Conservation (phyloP, 257 asterid species). For the Eucommia ulmoides region DNA sequence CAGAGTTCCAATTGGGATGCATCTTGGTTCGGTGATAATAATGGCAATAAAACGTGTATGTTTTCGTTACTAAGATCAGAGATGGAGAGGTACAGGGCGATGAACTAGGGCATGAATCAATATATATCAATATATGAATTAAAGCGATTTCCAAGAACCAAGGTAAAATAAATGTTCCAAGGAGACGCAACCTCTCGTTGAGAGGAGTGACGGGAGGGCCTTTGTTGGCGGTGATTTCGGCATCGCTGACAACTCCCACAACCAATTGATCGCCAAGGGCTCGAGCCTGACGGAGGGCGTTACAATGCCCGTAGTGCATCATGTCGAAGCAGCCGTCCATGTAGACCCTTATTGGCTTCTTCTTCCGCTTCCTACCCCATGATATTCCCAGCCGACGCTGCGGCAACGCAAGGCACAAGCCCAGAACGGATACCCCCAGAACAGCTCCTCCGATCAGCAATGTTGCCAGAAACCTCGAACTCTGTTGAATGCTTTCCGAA, state of each 20-base stretch:
- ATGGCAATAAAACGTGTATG: too few species aligned
- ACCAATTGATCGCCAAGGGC: slow-evolving; percentile 94
- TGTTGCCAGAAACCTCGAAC: slow-evolving; percentile 33
- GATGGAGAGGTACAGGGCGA: too few species aligned
- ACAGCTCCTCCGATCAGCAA: slow-evolving; percentile 66
- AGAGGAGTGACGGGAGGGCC: slow-evolving; percentile 98
- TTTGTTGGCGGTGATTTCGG: slow-evolving; percentile 73
- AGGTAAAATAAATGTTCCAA: too few species aligned
- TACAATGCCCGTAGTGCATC: slow-evolving; percentile 99
- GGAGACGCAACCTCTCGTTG: slow-evolving; percentile 73
- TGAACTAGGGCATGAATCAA: too few species aligned
- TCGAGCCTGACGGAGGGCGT: slow-evolving; percentile 98
- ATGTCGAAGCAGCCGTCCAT: slow-evolving; percentile 98
- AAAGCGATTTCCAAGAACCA: too few species aligned
- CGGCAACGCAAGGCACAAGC: slow-evolving; percentile 40
- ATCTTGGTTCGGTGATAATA: too few species aligned
- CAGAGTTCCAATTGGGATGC: too few species aligned
- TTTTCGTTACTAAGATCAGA: too few species aligned
- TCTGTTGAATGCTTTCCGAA: slow-evolving; percentile 23
- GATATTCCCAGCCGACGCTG: background rate
- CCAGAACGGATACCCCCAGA: slow-evolving; percentile 53
- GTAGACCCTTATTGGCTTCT: slow-evolving; percentile 81
- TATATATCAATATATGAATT: too few species aligned
- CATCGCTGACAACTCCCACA: slow-evolving; percentile 93
- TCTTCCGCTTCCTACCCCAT: slow-evolving; percentile 29